phyloP scores from a whole-genome alignment of 2,329 filamentous ascomycete genomes.

The Penicillium sp. region DNA sequence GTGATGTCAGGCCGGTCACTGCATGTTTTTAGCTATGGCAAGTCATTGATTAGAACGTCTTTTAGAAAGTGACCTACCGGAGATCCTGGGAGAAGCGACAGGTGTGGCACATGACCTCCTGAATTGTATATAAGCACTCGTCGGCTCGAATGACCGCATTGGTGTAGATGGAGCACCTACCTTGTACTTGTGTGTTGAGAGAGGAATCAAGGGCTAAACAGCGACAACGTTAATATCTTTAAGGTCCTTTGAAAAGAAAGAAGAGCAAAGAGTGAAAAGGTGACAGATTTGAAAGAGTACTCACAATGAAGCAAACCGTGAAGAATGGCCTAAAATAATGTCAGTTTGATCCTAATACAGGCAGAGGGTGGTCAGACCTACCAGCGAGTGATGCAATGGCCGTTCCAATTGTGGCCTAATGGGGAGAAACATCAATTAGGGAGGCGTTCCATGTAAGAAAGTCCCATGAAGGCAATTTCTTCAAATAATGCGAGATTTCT shows the following conservation, averaged over 20 bases:
- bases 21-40: constrained; percentile 4
- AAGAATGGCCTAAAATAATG: constrained; percentile 41
- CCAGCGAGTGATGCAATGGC: constrained; percentile 46
- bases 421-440: constrained; percentile 1
- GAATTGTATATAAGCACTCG: not conserved
- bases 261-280: not conserved
- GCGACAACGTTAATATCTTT: constrained; percentile 11
- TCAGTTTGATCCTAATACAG: constrained; percentile 6
- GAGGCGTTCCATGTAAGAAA: too few species aligned
- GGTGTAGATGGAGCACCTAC: constrained; percentile 16
- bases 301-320: constrained; percentile 46
- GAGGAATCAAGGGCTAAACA: constrained; percentile 39
- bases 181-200: constrained; percentile 41
- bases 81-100: constrained; percentile 40
- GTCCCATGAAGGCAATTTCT: too few species aligned
- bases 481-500: constrained; percentile 20
- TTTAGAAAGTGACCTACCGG: constrained; percentile 24
- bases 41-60: not conserved
- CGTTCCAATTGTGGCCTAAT: constrained; percentile 45
- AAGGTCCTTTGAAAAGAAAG: not conserved
- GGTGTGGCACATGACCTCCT: constrained; percentile 41
- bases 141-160: not conserved
- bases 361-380: constrained; percentile 20
- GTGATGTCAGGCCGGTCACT: constrained; percentile 41
- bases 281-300: too few species aligned